Evolutionary conservation across 2,329 filamentous ascomycete genomes (phyloP).

Genomic region (Penicillium sp.): DNA sequence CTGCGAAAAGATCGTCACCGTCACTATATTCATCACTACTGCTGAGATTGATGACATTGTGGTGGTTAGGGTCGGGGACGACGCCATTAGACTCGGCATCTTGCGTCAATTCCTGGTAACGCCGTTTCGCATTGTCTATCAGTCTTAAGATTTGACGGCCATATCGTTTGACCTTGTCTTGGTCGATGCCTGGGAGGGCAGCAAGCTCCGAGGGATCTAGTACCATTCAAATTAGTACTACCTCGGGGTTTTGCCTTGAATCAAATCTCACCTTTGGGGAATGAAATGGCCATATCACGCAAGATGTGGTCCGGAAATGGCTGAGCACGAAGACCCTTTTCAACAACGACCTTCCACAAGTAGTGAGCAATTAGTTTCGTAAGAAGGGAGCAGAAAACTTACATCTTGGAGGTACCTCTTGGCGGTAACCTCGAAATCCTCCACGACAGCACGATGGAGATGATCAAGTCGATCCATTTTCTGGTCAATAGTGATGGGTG

Average conservation of each 20-base stretch:
- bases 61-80: constrained; percentile 47
- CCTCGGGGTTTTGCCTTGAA: not conserved
- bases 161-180: constrained; percentile 46
- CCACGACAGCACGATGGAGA: constrained; percentile 46
- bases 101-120: constrained; percentile 46
- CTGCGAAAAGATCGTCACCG: constrained; percentile 31
- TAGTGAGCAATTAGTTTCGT: not conserved
- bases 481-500: constrained; percentile 48
- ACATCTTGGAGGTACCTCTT: constrained; percentile 46
- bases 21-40: constrained; percentile 44
- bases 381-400: constrained; percentile 11
- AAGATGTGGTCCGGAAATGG: constrained; percentile 49
- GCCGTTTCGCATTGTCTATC: constrained; percentile 39
- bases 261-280: constrained; percentile 40
- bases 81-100: constrained; percentile 51
- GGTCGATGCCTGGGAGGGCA: constrained; percentile 43
- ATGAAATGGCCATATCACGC: constrained; percentile 50
- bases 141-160: constrained; percentile 46
- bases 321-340: constrained; percentile 45
- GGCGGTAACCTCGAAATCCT: constrained; percentile 49
- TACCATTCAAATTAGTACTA: constrained; percentile 11
- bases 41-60: constrained; percentile 47
- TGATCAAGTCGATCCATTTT: constrained; percentile 44
- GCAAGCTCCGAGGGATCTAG: constrained; percentile 42
- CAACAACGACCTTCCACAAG: constrained; percentile 40